Base-by-base conservation (phyloP, 2,329 filamentous ascomycete genomes). In the Achaetomium macrosporum region DNA sequence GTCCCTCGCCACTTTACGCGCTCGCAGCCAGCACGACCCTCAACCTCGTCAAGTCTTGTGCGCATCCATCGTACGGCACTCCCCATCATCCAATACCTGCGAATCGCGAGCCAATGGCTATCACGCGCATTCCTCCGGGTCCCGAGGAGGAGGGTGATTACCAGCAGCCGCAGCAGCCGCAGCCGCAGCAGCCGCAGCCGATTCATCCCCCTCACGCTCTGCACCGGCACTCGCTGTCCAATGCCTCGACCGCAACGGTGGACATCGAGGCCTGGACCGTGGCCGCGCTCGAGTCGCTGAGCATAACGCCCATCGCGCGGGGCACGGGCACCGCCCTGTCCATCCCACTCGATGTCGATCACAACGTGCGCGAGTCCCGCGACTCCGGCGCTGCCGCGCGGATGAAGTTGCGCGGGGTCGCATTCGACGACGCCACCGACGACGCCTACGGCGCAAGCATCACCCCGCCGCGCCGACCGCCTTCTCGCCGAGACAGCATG, bases 291-390 rank as follows among this genome's bases (percentile, higher is more conserved):
- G 71, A 78, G 61, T 77, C 75, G 42, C 76, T 79, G 42, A 77
- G 71, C 63, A 70, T 84, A 40, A 77, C 80, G 0, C 73, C 80
- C 10, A 64, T 74, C 25, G 76, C 77, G n/a, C 75, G 76, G 45
- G 83, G 83, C 50, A 81, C 81, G 2, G 79, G 82, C 42, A 76
- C 79, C 29, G 76, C 83, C 5, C 76, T 95, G 49, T 76, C 84
- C 45, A 93, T 95, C 59, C 84, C 88, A 2, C 80, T 95, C 49
- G 88, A 95, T 67, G 81, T 82, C 30, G 59, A 62, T 48, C 58
- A 57, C 33, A 16, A n/a, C 3, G 43, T 17, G 30, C 31, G 11
- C 42, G 42, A 16, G 10, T 47, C 65, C 68, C 58, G 58, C 59
- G 42, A 61, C 58, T 50, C 59, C 65, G 61, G 63, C 60, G 54